Evolutionary conservation across 2,329 filamentous ascomycete genomes (phyloP).

Genomic region (Pseudopithomyces chartarum): DNA sequence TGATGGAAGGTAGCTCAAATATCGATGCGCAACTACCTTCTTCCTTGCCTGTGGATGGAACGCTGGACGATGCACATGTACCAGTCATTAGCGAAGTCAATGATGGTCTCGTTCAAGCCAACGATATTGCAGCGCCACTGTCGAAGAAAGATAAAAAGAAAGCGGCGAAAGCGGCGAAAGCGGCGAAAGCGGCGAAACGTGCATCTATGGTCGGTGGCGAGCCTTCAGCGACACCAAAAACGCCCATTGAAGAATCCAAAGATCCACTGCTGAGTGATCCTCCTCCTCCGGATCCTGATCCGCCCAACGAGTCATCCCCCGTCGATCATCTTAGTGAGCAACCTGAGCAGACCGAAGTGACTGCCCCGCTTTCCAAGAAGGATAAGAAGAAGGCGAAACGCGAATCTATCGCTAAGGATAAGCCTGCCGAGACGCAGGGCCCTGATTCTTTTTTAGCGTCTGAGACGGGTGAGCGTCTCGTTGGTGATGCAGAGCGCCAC

Average conservation of each 20-base stretch:
- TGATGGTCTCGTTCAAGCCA: not conserved
- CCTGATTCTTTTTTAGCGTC: slow-evolving; percentile 37
- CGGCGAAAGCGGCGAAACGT: slow-evolving; percentile 18
- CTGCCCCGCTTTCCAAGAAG: slow-evolving; percentile 22
- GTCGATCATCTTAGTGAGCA: not conserved
- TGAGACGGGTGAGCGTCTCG: slow-evolving; percentile 32
- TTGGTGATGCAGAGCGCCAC: slow-evolving; percentile 8
- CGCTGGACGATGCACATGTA: not conserved
- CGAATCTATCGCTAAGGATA: slow-evolving; percentile 8
- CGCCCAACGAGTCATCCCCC: not conserved
- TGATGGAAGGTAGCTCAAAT: not conserved
- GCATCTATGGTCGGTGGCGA: slow-evolving; percentile 16
- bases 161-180: slow-evolving; percentile 24
- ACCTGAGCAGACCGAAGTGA: slow-evolving; percentile 11
- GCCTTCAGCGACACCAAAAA: slow-evolving; percentile 9
- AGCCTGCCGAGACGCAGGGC: slow-evolving; percentile 3
- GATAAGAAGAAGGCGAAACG: slow-evolving; percentile 29
- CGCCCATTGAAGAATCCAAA: slow-evolving; percentile 6
- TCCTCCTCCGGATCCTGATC: not conserved
- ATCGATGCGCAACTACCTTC: not conserved
- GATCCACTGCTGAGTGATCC: slow-evolving; percentile 5
- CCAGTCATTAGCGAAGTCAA: not conserved
- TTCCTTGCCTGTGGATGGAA: not conserved
- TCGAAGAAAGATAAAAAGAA: slow-evolving; percentile 39
- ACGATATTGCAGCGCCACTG: slow-evolving; percentile 16